A percentile compares a stretch with the other conserved stretches of the same genome.
phyloP scores from a whole-genome alignment of 306 rosid genomes.

The Prunus davidiana region DNA sequence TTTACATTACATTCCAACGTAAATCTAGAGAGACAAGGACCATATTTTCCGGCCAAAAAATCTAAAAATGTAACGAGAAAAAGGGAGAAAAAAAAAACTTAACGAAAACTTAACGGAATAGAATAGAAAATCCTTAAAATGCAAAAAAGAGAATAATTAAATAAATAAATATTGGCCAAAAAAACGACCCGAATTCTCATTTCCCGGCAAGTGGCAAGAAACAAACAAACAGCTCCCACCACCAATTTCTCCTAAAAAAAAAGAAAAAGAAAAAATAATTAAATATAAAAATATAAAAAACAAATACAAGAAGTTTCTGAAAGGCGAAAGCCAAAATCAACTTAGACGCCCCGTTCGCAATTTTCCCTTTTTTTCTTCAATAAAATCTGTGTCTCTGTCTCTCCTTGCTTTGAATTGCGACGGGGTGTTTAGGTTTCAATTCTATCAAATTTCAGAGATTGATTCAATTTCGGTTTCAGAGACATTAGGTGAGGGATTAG shows the following conservation, averaged over 20 bases:
- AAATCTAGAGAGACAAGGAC: not conserved
- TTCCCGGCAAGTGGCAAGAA: not conserved
- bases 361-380: not conserved
- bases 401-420: not conserved
- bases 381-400: not conserved
- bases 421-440: slow-evolving; percentile 7
- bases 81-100: no score
- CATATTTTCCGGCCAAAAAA: no score
- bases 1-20: not conserved
- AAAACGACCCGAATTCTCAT: not conserved
- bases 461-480: not conserved
- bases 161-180: not conserved
- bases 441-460: not conserved
- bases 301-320: not conserved
- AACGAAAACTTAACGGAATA: not conserved
- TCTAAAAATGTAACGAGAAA: no score
- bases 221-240: not conserved
- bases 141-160: not conserved
- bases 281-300: not conserved
- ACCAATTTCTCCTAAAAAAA: not conserved
- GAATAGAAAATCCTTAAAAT: not conserved
- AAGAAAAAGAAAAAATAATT: not conserved
- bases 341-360: slow-evolving; percentile 3
- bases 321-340: not conserved
- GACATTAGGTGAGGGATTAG: not conserved